These are phyloP conservation scores for Penicillium sp. DNA, from an alignment of 2,329 filamentous ascomycete species.

Conservation along the genomic window DNA sequence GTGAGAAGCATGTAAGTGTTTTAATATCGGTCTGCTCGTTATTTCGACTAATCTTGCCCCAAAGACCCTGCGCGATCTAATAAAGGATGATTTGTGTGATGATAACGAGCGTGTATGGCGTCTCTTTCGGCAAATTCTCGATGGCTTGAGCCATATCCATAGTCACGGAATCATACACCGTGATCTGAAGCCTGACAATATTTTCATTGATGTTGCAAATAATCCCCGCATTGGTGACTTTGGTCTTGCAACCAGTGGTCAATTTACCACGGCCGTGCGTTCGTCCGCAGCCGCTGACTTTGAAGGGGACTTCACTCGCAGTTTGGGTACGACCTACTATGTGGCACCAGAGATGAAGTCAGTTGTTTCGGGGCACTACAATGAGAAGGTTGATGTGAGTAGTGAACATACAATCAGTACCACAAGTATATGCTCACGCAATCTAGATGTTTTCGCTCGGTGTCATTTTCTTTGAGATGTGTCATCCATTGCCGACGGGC, in stretches of 20 bases:
- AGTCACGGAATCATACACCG: slow-evolving; percentile 88
- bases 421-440: slow-evolving; percentile 8
- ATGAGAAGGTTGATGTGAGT: slow-evolving; percentile 83
- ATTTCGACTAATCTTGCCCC: slow-evolving; percentile 8
- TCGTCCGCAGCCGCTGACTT: slow-evolving; percentile 38
- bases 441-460: slow-evolving; percentile 85
- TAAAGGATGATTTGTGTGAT: slow-evolving; percentile 70
- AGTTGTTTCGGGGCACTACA: slow-evolving; percentile 72
- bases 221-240: slow-evolving; percentile 97
- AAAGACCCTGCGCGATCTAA: slow-evolving; percentile 81
- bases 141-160: slow-evolving; percentile 88
- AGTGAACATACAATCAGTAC: background rate
- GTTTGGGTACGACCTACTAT: slow-evolving; percentile 78
- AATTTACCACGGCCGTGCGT: slow-evolving; percentile 48
- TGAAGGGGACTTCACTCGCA: slow-evolving; percentile 48
- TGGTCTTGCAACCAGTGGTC: slow-evolving; percentile 85
- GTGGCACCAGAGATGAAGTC: slow-evolving; percentile 89
- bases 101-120: slow-evolving; percentile 81
- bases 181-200: slow-evolving; percentile 94
- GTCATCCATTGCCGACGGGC: slow-evolving; percentile 58
- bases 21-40: background rate
- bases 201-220: slow-evolving; percentile 88
- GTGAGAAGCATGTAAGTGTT: slow-evolving; percentile 72
- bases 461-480: slow-evolving; percentile 99
- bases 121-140: slow-evolving; percentile 83